These are phyloP conservation scores for Leccinum subgranulosum DNA, from an alignment of 768 basidiomycete genomes.

Conservation along the genomic window DNA sequence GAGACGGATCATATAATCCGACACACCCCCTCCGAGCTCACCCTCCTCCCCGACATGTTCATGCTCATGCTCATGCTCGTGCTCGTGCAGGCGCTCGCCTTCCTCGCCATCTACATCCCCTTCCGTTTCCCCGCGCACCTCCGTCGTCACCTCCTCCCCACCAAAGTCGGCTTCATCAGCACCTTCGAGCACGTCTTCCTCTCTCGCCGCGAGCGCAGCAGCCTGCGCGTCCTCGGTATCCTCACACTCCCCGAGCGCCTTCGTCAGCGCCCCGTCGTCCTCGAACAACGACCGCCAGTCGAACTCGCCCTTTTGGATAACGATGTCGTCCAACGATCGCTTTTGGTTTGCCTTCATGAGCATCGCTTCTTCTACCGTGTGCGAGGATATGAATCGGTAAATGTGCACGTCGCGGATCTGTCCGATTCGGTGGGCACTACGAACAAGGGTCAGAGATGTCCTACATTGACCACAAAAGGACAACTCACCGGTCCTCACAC, in stretches of 20 bases:
- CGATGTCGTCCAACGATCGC: slow-evolving; percentile 82
- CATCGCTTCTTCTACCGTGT: slow-evolving; percentile 96
- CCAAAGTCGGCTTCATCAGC: slow-evolving; percentile 81
- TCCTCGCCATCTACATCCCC: slow-evolving; percentile 38
- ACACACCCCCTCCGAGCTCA: slow-evolving; percentile 64
- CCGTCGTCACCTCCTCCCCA: slow-evolving; percentile 36
- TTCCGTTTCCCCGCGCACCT: slow-evolving; percentile 27
- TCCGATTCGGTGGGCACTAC: slow-evolving; percentile 94
- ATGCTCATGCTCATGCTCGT: slow-evolving; percentile 21
- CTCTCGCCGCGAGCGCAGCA: slow-evolving; percentile 70
- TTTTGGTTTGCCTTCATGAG: slow-evolving; percentile 98
- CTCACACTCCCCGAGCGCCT: slow-evolving; percentile 80
- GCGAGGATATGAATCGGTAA: slow-evolving; percentile 86
- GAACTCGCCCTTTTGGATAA: slow-evolving; percentile 92
- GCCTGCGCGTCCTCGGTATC: slow-evolving; percentile 86
- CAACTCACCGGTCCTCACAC: slow-evolving; percentile 83
- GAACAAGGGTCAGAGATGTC: background rate
- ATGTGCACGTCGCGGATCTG: slow-evolving; percentile 96
- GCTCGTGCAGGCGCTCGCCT: slow-evolving; percentile 27
- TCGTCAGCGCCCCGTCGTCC: slow-evolving; percentile 60
- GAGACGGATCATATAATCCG: slow-evolving; percentile 81
- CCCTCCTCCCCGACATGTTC: slow-evolving; percentile 37
- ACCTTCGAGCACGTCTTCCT: slow-evolving; percentile 69
- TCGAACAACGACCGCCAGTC: slow-evolving; percentile 87
- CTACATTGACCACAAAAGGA: background rate